Conservation (phyloP, 352 stramenopile species). For the Phytopythium boreale region DNA sequence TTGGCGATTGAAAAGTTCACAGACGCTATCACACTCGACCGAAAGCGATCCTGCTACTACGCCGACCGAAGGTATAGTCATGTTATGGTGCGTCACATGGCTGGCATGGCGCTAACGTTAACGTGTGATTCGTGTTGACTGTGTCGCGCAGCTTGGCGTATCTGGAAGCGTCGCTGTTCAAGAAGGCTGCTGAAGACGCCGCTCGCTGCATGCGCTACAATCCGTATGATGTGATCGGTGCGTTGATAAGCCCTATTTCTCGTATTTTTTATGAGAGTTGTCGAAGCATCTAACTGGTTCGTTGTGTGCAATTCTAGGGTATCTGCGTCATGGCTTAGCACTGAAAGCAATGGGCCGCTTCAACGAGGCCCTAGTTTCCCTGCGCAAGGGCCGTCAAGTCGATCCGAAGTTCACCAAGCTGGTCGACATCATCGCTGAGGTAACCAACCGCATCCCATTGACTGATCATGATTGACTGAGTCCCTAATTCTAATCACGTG, state of each 20-base stretch:
- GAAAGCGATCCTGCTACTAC: conserved; percentile 89
- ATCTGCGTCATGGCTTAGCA: conserved; percentile 91
- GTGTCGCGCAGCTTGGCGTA: conserved; percentile 54
- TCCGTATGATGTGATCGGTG: conserved; percentile 91
- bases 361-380: conserved; percentile 56
- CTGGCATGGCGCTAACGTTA: neutral
- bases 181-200: conserved; percentile 88
- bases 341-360: conserved; percentile 84
- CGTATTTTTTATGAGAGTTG: neutral
- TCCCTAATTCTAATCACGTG: neutral
- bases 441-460: conserved; percentile 5
- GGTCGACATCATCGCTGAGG: conserved; percentile 46
- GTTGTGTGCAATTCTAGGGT: conserved; percentile 33
- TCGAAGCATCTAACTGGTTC: neutral
- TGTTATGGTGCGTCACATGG: neutral
- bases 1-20: conserved; percentile 92
- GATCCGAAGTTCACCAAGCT: conserved; percentile 73
- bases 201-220: conserved; percentile 91
- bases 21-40: conserved; percentile 88
- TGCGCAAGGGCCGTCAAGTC: conserved; percentile 69
- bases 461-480: neutral
- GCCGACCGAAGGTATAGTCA: conserved; percentile 75
- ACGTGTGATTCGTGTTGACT: neutral
- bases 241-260: neutral
- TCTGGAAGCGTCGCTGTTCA: conserved; percentile 52